Evolutionary conservation across 495 filamentous ascomycete species (phyloP).

Genomic region (Aspergillus steynii): DNA sequence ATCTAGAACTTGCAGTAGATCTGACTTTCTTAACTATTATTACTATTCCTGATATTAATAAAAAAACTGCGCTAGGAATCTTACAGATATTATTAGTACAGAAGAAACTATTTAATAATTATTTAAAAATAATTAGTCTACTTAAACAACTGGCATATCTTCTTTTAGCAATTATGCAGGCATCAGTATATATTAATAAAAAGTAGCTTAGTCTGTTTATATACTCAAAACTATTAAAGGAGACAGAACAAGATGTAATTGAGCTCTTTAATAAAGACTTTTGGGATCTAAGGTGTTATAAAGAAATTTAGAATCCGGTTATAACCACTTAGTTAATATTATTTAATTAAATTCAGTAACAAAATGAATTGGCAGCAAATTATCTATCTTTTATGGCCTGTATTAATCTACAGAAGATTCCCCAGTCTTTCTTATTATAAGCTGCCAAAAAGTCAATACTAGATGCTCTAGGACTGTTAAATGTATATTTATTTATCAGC

Average conservation of each 20-base stretch:
- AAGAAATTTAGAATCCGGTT: constrained; percentile 36
- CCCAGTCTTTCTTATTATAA: too few species aligned
- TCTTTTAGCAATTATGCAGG: constrained; percentile 51
- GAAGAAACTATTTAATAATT: constrained; percentile 20
- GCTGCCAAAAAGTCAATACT: too few species aligned
- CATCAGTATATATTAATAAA: constrained; percentile 48
- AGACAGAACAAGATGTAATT: constrained; percentile 30
- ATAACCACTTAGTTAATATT: constrained; percentile 50
- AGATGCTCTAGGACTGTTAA: too few species aligned
- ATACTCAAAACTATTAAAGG: constrained; percentile 32
- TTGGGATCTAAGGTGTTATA: constrained; percentile 37
- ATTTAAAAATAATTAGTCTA: constrained; percentile 26
- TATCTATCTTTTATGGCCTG: constrained; percentile 42
- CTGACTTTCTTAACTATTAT: constrained; percentile 24
- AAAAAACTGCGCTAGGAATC: constrained; percentile 17
- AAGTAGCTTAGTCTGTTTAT: constrained; percentile 25
- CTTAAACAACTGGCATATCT: constrained; percentile 39
- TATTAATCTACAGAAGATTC: constrained; percentile 43
- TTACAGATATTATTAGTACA: constrained; percentile 19
- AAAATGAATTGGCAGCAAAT: constrained; percentile 34
- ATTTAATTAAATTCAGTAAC: constrained; percentile 41
- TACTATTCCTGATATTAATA: constrained; percentile 19
- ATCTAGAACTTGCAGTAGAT: constrained; percentile 22
- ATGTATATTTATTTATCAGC: constrained; percentile 27
- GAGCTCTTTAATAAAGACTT: constrained; percentile 41